These are phyloP conservation scores for Macrophomina pseudophaseolina DNA, from an alignment of 2,329 filamentous ascomycete genomes.

Conservation along the genomic window DNA sequence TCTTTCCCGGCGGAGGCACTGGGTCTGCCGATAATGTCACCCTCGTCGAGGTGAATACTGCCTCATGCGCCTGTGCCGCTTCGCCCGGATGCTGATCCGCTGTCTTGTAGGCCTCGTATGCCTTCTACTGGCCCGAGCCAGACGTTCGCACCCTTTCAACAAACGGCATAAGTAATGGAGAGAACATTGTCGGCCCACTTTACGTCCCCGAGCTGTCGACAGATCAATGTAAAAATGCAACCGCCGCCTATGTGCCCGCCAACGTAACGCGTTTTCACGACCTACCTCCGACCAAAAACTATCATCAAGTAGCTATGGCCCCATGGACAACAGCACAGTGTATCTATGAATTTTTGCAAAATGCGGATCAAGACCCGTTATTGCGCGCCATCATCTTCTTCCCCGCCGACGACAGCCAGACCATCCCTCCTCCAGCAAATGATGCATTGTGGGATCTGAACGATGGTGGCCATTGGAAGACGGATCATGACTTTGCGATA, in stretches of 20 bases:
- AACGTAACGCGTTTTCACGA: constrained; percentile 77
- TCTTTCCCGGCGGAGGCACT: constrained; percentile 16
- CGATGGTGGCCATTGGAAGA: constrained; percentile 74
- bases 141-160: constrained; percentile 79
- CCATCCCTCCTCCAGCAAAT: constrained; percentile 64
- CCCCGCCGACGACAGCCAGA: constrained; percentile 46
- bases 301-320: constrained; percentile 78
- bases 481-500: constrained; percentile 74
- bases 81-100: background rate
- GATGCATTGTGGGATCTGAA: constrained; percentile 72
- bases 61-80: background rate
- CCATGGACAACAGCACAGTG: constrained; percentile 83
- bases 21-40: constrained; percentile 22
- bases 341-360: constrained; percentile 71
- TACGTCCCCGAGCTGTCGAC: constrained; percentile 77
- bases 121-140: constrained; percentile 42
- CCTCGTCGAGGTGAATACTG: constrained; percentile 17
- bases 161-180: constrained; percentile 65
- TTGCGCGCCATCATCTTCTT: constrained; percentile 64
- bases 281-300: constrained; percentile 66
- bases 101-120: constrained; percentile 31
- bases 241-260: constrained; percentile 69
- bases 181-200: constrained; percentile 75
- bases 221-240: constrained; percentile 67
- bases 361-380: constrained; percentile 63